Base-by-base conservation (phyloP, 1,284 basidiomycete species). In the Hypsizygus ulmarius region DNA sequence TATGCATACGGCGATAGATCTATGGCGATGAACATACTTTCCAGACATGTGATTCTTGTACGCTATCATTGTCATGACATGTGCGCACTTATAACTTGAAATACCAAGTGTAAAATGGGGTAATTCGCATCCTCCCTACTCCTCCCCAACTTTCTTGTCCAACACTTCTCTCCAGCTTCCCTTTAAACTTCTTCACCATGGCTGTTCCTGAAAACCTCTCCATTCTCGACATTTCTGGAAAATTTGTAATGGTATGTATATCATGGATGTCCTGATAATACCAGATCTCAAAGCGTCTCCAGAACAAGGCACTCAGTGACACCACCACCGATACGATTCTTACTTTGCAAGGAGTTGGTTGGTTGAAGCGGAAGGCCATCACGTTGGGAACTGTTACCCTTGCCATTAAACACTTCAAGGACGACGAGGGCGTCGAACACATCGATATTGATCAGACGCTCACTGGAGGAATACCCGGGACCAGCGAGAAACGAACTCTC, bases 371-470 rank as follows among this genome's bases (percentile, higher is more conserved):
- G 53, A 80, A 73, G 55, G 72, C 73, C 19, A 84, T 86, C 56
- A 43, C 53, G 5, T 25, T 68, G 15, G 77, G 73, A 18, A 82
- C 77, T 3, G 55, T 86, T 33, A 81, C 78, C 29, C 71, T 85
- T 38, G 57, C 57, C 39, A 62, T 84, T 56, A 81, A 77, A 42
- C 84, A 87, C 59, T 81, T 73, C 68, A 82, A 75, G 54, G 75
- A 79, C 45, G 78, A 75, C 9, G 60, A 62, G 3, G 73, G 69
- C 16, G 58, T 76, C 14, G 84, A 87, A 61, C 75, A 73, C 57
- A 77, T 87, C 54, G 79, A 82, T 46, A 79, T 84, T 52, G 73
- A 78, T 25, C 80, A 84, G 62, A 77, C 70, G n/a, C 63, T 84
- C 33, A 77, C 77, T 11, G 81, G 79, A 10, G 81, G 82, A 3